Evolutionary conservation across 2,329 filamentous ascomycete species (phyloP).

Genomic region (Talaromyces atroroseus): DNA sequence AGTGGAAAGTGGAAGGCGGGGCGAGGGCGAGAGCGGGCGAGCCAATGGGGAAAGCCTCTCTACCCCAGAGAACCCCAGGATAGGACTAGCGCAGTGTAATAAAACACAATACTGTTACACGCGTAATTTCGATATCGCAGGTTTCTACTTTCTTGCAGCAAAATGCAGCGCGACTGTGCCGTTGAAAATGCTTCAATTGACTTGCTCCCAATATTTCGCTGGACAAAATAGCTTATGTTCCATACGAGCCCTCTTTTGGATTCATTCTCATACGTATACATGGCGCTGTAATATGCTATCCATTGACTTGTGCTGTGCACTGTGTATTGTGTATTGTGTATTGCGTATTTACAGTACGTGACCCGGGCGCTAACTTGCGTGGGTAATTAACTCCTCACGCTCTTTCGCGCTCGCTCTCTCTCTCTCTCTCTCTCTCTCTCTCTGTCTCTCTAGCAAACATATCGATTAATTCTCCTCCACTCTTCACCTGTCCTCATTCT

Average conservation of each 20-base stretch:
- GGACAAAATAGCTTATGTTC: too few species aligned
- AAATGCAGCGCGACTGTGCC: too few species aligned
- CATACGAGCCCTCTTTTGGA: too few species aligned
- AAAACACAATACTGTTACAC: constrained; percentile 5
- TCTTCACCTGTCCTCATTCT: constrained; percentile 12
- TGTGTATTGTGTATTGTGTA: neutral
- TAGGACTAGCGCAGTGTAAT: constrained; percentile 5
- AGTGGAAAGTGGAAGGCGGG: too few species aligned
- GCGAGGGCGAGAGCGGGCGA: neutral
- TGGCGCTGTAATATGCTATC: too few species aligned
- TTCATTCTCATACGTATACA: too few species aligned
- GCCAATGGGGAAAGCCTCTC: constrained; percentile 6
- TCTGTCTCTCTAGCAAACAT: neutral
- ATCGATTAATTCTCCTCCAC: neutral
- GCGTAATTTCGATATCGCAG: neutral
- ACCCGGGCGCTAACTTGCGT: neutral
- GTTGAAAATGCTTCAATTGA: too few species aligned
- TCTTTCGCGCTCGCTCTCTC: too few species aligned
- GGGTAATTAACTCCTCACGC: neutral
- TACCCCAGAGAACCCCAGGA: constrained; percentile 1
- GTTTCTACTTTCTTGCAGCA: too few species aligned
- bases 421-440: too few species aligned
- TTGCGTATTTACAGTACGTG: neutral
- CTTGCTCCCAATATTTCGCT: too few species aligned
- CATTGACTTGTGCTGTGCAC: neutral